A percentile compares a stretch with the other conserved stretches of the same genome.
Conservation (phyloP, 1,284 basidiomycete genomes). For the Melampsora americana region DNA sequence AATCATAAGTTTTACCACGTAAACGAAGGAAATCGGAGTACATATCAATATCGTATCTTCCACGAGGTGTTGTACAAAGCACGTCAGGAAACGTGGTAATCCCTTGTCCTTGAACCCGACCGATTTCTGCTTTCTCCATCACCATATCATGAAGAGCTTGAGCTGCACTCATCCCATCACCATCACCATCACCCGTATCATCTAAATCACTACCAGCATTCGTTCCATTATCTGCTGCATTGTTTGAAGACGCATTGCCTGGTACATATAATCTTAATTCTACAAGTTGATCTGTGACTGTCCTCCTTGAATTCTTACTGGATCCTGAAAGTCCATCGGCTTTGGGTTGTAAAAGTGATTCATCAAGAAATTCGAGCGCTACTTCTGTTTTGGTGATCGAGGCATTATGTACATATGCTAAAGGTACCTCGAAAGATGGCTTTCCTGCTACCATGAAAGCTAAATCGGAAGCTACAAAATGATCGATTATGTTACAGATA, state of each 20-base stretch:
- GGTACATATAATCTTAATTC: constrained; percentile 97
- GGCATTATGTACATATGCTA: constrained; percentile 85
- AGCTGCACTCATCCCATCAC: constrained; percentile 71
- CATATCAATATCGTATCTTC: constrained; percentile 97
- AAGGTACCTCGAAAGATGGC: constrained; percentile 85
- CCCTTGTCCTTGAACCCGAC: constrained; percentile 83
- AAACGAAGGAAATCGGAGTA: constrained; percentile 89
- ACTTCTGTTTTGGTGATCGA: constrained; percentile 98
- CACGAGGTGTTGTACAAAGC: constrained; percentile 90
- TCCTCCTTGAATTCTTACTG: constrained; percentile 21
- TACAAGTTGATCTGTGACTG: constrained; percentile 72
- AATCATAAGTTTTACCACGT: constrained; percentile 97
- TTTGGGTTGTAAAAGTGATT: constrained; percentile 54
- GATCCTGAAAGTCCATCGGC: constrained; percentile 58
- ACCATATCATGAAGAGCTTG: constrained; percentile 94
- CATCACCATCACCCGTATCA: constrained; percentile 57
- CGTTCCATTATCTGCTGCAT: constrained; percentile 51
- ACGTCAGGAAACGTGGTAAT: constrained; percentile 96
- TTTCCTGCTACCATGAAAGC: constrained; percentile 87
- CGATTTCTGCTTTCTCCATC: constrained; percentile 94
- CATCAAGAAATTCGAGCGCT: constrained; percentile 81
- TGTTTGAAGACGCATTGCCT: constrained; percentile 66
- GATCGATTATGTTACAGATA: background rate
- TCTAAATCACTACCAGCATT: constrained; percentile 50
- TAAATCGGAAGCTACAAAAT: constrained; percentile 70